Base-by-base conservation (phyloP, 2,329 filamentous ascomycete species). In the Sporothrix variecibatus region DNA sequence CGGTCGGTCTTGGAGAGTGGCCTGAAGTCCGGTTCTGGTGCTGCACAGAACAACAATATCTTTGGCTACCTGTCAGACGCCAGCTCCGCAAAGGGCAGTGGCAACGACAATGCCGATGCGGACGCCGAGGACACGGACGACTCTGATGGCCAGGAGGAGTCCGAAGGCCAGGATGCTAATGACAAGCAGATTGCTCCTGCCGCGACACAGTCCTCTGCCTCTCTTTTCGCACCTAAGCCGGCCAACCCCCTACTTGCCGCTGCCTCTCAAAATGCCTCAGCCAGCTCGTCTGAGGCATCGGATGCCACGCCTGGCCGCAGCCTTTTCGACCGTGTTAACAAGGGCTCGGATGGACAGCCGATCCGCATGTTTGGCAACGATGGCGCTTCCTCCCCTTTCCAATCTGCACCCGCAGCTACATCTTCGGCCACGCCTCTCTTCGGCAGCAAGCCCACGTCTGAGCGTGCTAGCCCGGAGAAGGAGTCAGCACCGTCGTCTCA, bases 21-120 rank as follows among this genome's bases (percentile, higher is more conserved):
- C 20, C 71, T 77, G 26, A 80, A 80, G 72, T 51, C 76, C 3
- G 74, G 62, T 67, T 49, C 76, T 9, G 75, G 67, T 20, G 15
- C 77, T 1, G 72, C 51, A n/a, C 77, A 49, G 34, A 71, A 40
- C 64, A 90, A 90, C 78, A 89, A 91, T 78, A 89, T 90, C 69
- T 91, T 91, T 78, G 86, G 85, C 31, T 87, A 90, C 77, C 83
- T 91, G 8, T 90, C 88, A 1, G 87, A 89, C 78, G 83, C 82
- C 43, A 88, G 87, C 77, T 87, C 87, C 17, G 82, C 85, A 56
- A 87, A 87, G 79, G 88, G 85, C 70, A 89, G 88, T 76, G 86
- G 85, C 0, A 83, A 84, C 49, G 84, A 84, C 74, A 82, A 84
- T 56, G 84, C 80, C 3, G 82, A 85, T 75, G 83, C 81, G 23